Evolutionary conservation across 2,329 filamentous ascomycete genomes (phyloP), one percentile per base, ranked within the genome.

Genomic region (Penicillium sp.): DNA sequence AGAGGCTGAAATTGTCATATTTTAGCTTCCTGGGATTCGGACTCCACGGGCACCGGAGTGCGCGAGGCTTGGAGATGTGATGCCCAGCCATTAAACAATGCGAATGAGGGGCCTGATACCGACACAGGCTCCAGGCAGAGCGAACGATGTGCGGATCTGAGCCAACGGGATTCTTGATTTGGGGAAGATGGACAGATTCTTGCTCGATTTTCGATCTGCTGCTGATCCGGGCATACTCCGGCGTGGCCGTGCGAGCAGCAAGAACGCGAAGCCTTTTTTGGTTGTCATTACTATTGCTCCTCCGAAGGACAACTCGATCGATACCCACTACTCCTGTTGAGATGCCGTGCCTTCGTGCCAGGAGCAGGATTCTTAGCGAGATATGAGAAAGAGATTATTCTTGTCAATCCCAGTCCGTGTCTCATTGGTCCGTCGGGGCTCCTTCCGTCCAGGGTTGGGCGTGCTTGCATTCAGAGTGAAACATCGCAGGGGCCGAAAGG

Each of bases 401-500:
- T 21, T 21, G 21, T 21, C 35, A 38, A 38, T 38, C 35, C 15
- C 35, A 11, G 6, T 13, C 35, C 35, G 35, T 41, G 35, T 41
- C 35, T 41, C 3, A 5, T 11, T 41, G 35, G 35, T 35, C 11
- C 8, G 35, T 29, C 46, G 46, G 46, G 21, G 21, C 9, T 48
- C 46, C 46, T 48, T 21, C 46, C 46, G 7, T 48, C 8, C 31
- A 13, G 13, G 31, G 21, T 3, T 41, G 35, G 35, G 35, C 35
- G 35, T 41, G 15, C 44, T 46, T 48, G 46, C 46, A 48, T 15
- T 46, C 19, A 48, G 3, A 11, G 17, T 57, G 55, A 57, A 57
- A 57, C 55, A 47, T 26, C 7, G 29, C 54, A 6, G 45, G 54
- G 54, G 54, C 30, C 54, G 44, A 46, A 49, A 49, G 49, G 26